Evolutionary conservation across 2,329 filamentous ascomycete genomes (phyloP).

Genomic region (Domatiomyces catenatus): DNA sequence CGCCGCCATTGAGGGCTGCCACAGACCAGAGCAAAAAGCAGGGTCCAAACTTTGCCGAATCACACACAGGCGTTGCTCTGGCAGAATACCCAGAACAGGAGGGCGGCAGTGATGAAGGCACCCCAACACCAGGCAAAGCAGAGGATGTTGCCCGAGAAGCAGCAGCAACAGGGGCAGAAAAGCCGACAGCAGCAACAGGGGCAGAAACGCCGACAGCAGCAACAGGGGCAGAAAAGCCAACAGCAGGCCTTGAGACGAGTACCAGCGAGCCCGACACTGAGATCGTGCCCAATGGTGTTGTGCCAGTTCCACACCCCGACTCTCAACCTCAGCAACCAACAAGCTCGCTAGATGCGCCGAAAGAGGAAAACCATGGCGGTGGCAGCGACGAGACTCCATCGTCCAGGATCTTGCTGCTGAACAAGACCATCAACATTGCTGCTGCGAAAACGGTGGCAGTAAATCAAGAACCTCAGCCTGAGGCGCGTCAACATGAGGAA

Average conservation of each 20-base stretch:
- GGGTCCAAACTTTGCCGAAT: not conserved
- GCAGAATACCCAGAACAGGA: not conserved
- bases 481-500: not conserved
- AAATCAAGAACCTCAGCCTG: not conserved
- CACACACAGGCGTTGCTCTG: not conserved
- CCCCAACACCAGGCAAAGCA: not conserved
- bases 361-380: not conserved
- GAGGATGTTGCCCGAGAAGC: not conserved
- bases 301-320: not conserved
- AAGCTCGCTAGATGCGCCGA: not conserved
- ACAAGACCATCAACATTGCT: not conserved
- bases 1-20: constrained; percentile 3
- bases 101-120: not conserved
- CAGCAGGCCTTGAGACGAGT: not conserved
- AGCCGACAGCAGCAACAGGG: not conserved
- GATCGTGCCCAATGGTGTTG: not conserved
- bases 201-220: not conserved
- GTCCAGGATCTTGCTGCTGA: not conserved
- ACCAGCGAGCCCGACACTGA: not conserved
- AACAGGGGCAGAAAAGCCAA: not conserved
- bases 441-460: not conserved
- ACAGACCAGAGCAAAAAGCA: not conserved
- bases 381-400: not conserved
- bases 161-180: not conserved
- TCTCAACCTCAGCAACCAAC: not conserved